Percentiles rank a stretch among this genome's conserved stretches.
Evolutionary conservation across 345 rosid genomes (phyloP).

Genomic region (Dimocarpus longan): DNA sequence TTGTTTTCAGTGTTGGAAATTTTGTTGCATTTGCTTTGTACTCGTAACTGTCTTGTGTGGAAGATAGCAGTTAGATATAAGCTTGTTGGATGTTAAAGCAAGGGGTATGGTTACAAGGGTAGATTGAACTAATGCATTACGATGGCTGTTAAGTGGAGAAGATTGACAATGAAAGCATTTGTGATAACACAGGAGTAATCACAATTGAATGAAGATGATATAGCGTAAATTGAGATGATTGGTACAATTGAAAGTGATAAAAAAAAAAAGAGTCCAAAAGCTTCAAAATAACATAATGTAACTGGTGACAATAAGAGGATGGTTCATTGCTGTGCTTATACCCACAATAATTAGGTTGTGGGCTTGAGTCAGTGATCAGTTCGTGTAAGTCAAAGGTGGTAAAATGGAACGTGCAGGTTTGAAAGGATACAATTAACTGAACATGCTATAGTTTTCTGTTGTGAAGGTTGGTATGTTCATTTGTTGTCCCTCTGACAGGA

Average conservation of each 20-base stretch:
- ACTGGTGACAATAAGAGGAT: background rate
- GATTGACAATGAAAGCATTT: background rate
- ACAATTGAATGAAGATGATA: background rate
- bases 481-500: background rate
- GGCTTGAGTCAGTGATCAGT: background rate
- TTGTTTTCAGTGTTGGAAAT: background rate
- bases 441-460: background rate
- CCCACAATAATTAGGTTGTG: too few relatives aligned
- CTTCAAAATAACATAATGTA: background rate
- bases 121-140: background rate
- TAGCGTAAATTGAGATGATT: slow-evolving; percentile 10
- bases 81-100: background rate
- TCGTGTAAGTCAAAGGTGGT: background rate
- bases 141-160: background rate
- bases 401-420: background rate
- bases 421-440: background rate
- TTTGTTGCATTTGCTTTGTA: background rate
- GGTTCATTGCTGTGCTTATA: too few relatives aligned
- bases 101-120: background rate
- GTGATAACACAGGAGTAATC: background rate
- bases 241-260: background rate
- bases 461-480: background rate
- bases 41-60: background rate
- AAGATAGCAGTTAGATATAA: background rate
- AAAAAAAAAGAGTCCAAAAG: background rate